Evolutionary conservation across 2,329 filamentous ascomycete genomes (phyloP).

Genomic region (Didymella pinodella): DNA sequence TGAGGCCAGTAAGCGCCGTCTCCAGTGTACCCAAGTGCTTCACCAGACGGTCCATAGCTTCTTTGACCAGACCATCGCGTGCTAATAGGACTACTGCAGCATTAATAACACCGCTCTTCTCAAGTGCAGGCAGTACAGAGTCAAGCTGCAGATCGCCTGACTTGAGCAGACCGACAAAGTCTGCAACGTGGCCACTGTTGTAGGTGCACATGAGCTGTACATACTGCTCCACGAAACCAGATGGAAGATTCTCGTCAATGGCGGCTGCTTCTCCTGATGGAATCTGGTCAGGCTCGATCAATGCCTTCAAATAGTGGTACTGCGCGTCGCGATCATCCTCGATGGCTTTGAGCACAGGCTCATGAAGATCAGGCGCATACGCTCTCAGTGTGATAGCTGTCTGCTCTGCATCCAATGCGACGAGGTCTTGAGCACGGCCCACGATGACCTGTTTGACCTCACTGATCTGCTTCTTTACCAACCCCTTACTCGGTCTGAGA

Average conservation of each 20-base stretch:
- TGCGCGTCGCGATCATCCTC: constrained; percentile 69
- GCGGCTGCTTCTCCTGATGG: constrained; percentile 3
- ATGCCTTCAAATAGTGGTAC: constrained; percentile 76
- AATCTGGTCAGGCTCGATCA: constrained; percentile 69
- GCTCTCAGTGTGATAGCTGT: constrained; percentile 71
- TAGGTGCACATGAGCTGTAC: constrained; percentile 91
- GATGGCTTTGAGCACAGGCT: constrained; percentile 69
- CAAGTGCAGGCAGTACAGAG: constrained; percentile 83
- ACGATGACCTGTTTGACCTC: constrained; percentile 75
- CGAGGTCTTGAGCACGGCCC: constrained; percentile 70
- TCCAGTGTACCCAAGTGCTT: constrained; percentile 81
- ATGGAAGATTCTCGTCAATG: constrained; percentile 47
- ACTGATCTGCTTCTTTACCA: constrained; percentile 73
- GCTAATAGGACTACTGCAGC: constrained; percentile 91
- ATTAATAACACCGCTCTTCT: constrained; percentile 88
- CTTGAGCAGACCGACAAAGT: constrained; percentile 80
- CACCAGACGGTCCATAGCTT: constrained; percentile 86
- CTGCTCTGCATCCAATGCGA: constrained; percentile 69
- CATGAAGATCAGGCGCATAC: constrained; percentile 70
- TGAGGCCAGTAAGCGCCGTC: constrained; percentile 75
- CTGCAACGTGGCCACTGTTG: constrained; percentile 80
- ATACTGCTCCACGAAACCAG: constrained; percentile 79
- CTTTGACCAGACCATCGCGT: constrained; percentile 80
- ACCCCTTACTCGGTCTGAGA: constrained; percentile 68
- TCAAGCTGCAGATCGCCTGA: constrained; percentile 81